Evolutionary conservation across 2,329 filamentous ascomycete species (phyloP).

Genomic region (Pseudogymnoascus sp.): DNA sequence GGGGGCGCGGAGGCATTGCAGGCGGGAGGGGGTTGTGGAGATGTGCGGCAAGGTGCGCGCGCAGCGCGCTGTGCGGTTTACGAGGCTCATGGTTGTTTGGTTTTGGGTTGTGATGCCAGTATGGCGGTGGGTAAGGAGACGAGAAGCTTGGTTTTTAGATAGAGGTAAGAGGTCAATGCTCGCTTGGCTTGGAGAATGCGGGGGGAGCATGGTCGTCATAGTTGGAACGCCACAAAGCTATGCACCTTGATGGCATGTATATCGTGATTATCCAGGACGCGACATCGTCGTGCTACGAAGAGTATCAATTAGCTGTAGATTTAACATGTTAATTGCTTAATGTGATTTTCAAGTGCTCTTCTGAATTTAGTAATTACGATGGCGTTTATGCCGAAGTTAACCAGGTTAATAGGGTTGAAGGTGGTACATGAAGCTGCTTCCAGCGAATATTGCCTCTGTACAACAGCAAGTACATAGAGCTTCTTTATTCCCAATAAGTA

Average conservation of each 20-base stretch:
- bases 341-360: not conserved
- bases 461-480: not conserved
- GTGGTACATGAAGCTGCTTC: not conserved
- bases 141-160: constrained; percentile 2
- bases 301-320: not conserved
- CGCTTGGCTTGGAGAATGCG: not conserved
- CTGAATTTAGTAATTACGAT: not conserved
- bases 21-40: not conserved
- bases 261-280: not conserved
- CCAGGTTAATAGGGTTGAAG: not conserved
- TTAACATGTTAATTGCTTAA: not conserved
- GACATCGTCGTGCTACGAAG: not conserved
- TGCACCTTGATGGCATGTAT: not conserved
- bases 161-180: not conserved
- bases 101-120: not conserved
- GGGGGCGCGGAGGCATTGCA: constrained; percentile 3
- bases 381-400: not conserved
- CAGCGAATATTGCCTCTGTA: not conserved
- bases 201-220: not conserved
- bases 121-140: not conserved
- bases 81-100: not conserved
- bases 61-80: not conserved
- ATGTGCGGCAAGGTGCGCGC: not conserved
- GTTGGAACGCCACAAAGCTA: not conserved
- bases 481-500: not conserved